Conservation (phyloP, 805 yeast genomes). For the Kuraishia borneana region DNA sequence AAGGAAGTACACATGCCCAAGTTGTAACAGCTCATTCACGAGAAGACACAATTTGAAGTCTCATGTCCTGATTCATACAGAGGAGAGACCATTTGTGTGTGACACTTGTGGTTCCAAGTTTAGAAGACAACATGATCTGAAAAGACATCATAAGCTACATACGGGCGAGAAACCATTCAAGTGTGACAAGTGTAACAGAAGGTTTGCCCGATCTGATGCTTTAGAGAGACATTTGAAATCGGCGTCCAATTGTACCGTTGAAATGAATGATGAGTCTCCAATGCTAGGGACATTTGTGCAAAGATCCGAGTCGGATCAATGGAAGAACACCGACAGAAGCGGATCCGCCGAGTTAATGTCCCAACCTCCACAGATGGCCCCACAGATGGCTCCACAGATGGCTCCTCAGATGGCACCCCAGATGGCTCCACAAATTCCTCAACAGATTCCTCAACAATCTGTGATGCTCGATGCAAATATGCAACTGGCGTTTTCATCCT, state of each 20-base stretch:
- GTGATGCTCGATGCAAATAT: not conserved
- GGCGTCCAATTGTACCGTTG: constrained; percentile 14
- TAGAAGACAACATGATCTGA: constrained; percentile 66
- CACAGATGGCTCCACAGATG: no score
- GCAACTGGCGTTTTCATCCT: not conserved
- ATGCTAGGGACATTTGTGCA: not conserved
- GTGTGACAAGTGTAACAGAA: constrained; percentile 50
- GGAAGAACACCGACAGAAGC: not conserved
- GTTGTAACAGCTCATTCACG: constrained; percentile 55
- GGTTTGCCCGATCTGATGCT: constrained; percentile 71
- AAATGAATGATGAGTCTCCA: not conserved
- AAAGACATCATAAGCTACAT: constrained; percentile 65
- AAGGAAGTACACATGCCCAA: constrained; percentile 39
- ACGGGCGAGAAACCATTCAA: constrained; percentile 63
- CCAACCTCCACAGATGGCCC: no score
- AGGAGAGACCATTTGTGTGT: constrained; percentile 54
- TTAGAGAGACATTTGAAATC: constrained; percentile 53
- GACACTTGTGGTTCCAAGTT: constrained; percentile 48
- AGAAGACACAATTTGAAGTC: constrained; percentile 67
- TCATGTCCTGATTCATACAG: constrained; percentile 59
- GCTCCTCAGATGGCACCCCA: not conserved
- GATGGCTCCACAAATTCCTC: not conserved
- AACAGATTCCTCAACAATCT: not conserved
- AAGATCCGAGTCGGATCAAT: not conserved
- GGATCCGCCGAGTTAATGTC: not conserved